Conservation (phyloP, 805 yeast species). For the Zygosaccharomyces bailii region DNA sequence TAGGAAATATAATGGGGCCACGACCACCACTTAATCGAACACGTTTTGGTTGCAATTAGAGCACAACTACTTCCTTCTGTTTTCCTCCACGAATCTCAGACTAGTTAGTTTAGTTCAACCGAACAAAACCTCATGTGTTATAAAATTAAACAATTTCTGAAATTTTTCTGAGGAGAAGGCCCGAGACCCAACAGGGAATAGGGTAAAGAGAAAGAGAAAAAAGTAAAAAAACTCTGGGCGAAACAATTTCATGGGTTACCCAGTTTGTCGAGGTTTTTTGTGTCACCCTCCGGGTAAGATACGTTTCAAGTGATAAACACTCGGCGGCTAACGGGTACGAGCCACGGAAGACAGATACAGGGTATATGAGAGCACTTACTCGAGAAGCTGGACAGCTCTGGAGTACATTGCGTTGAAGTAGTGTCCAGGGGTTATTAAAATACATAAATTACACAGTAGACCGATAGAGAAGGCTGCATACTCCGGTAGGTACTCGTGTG, state of each 20-base stretch:
- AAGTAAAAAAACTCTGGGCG: neutral
- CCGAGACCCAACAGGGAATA: too few species aligned
- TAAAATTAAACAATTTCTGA: neutral
- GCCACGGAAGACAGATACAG: too few species aligned
- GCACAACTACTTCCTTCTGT: neutral
- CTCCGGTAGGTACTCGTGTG: too few species aligned
- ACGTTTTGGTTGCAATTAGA: neutral
- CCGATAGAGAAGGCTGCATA: too few species aligned
- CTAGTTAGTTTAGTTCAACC: neutral
- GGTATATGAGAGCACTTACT: too few species aligned
- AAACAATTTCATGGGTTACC: neutral
- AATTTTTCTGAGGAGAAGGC: neutral
- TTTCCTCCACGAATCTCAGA: neutral
- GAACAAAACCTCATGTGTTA: neutral
- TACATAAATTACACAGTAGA: too few species aligned
- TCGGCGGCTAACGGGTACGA: neutral
- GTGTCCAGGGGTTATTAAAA: too few species aligned
- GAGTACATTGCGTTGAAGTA: too few species aligned
- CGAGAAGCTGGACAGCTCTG: too few species aligned
- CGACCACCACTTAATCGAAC: neutral
- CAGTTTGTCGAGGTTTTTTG: neutral
- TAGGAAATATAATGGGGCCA: neutral
- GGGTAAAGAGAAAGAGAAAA: neutral
- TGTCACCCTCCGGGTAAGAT: neutral
- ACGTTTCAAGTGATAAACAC: neutral